phyloP scores from a whole-genome alignment of 768 basidiomycete species.

The Trametopsis cervina region DNA sequence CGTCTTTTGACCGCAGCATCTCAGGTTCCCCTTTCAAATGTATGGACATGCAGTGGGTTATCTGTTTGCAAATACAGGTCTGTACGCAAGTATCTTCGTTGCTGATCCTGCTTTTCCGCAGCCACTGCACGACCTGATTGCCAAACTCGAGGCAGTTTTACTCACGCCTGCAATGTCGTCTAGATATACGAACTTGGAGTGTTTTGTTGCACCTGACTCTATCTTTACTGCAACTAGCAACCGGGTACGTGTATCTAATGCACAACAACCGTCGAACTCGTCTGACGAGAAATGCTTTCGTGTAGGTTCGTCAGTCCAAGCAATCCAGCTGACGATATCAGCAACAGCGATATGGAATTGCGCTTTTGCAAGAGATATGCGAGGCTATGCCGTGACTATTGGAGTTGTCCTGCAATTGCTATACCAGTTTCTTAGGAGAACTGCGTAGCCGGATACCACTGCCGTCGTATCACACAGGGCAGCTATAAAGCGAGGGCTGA shows the following conservation, averaged over 20 bases:
- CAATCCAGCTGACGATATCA: too few species aligned
- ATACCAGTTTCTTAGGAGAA: not conserved
- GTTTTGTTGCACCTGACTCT: not conserved
- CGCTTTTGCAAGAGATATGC: too few species aligned
- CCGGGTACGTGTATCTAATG: not conserved
- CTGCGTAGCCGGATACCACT: not conserved
- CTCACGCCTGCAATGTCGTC: not conserved
- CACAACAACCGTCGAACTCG: too few species aligned
- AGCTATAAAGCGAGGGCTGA: not conserved
- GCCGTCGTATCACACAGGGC: not conserved
- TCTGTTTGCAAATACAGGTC: too few species aligned
- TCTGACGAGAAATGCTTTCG: too few species aligned
- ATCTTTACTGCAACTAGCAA: not conserved
- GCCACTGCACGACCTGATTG: not conserved
- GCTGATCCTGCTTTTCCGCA: not conserved
- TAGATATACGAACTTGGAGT: too few species aligned
- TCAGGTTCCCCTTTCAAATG: too few species aligned
- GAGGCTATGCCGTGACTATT: not conserved
- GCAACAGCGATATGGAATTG: too few species aligned
- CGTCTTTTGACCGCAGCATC: not conserved
- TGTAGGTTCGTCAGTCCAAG: too few species aligned
- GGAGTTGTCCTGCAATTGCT: not conserved
- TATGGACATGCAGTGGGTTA: too few species aligned
- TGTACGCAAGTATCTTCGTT: not conserved
- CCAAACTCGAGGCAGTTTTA: not conserved